Base-by-base conservation (phyloP, 2,329 filamentous ascomycete species). In the Zymoseptoria tritici region DNA sequence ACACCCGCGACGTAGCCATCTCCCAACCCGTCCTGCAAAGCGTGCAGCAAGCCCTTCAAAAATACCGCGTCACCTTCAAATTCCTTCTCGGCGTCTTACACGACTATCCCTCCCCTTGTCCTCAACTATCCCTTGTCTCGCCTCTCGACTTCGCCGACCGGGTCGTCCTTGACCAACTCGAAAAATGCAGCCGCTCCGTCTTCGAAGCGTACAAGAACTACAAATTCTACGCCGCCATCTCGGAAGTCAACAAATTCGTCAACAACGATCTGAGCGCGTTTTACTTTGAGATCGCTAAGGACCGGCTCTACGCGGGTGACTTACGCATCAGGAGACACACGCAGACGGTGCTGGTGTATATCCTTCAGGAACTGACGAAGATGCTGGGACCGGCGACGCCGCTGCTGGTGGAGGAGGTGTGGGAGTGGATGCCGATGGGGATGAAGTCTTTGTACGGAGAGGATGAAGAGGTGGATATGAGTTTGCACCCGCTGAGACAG, bases 211-310 rank as follows among this genome's bases (percentile, higher is more conserved):
- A 87, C 70, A 75, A 82, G 42, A 83, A 83, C 24, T 88, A 90
- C 70, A 90, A 96, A 70, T 97, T 96, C 74, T 87, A 91, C 80
- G 89, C 85, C 74, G 92, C 83, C 11, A 79, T 91, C 5, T 84
- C 80, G 60, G 76, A 82, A 3, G 80, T 97, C 64, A 95, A 92
- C 74, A 83, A 84, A 63, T 97, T 92, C 86, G 81, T 96, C 60
- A 85, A 86, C 58, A 85, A 81, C 22, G 90, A 97, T 66, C 81
- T 99, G 22, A 97, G 91, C 0, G 88, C 93, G 0, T 96, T 97
- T 74, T 99, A 97, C 73, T 85, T 99, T 59, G 94, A 99, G 74
- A 86, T 89, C 0, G 81, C 92, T 68, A 99, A 99, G 75, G 94
- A 99, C 70, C 82, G 90, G 2, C 79, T 97, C 1, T 99, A 99